Conservation (phyloP, 1,284 basidiomycete genomes). For the Heterobasidion occidentale region DNA sequence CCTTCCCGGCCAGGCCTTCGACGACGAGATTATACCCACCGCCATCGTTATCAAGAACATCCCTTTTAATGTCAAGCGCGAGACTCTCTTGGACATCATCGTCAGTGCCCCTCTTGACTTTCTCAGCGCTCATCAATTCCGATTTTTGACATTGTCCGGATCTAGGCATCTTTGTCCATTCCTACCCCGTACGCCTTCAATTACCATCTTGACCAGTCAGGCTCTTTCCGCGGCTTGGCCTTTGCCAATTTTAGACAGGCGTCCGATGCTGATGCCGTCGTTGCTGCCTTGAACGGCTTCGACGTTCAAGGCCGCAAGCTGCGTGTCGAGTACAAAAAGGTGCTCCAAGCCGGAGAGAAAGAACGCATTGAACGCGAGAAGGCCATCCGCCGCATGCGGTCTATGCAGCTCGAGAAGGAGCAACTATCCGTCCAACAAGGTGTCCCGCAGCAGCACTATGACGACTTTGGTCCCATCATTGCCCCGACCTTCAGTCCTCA, state of each 20-base stretch:
- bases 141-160: neutral
- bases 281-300: slow-evolving; percentile 91
- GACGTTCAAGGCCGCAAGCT: slow-evolving; percentile 98
- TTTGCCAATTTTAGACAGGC: slow-evolving; percentile 97
- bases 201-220: slow-evolving; percentile 91
- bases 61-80: slow-evolving; percentile 95
- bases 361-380: slow-evolving; percentile 99
- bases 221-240: slow-evolving; percentile 94
- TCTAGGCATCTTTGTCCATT: slow-evolving; percentile 82
- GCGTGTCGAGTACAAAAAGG: slow-evolving; percentile 99
- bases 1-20: slow-evolving; percentile 41
- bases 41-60: slow-evolving; percentile 99
- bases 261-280: slow-evolving; percentile 90
- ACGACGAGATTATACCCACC: slow-evolving; percentile 96
- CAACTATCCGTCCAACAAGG: slow-evolving; percentile 19
- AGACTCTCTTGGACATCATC: slow-evolving; percentile 94
- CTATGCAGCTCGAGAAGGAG: slow-evolving; percentile 89
- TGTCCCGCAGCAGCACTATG: slow-evolving; percentile 33
- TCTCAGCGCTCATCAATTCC: neutral
- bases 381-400: slow-evolving; percentile 95
- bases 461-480: slow-evolving; percentile 57
- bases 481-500: slow-evolving; percentile 45
- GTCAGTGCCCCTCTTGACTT: slow-evolving; percentile 38
- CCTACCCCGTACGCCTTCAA: slow-evolving; percentile 99
- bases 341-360: slow-evolving; percentile 97